Conservation (phyloP, 225 moss, liverwort and hornwort genomes). For the Physcomitrium patens region DNA sequence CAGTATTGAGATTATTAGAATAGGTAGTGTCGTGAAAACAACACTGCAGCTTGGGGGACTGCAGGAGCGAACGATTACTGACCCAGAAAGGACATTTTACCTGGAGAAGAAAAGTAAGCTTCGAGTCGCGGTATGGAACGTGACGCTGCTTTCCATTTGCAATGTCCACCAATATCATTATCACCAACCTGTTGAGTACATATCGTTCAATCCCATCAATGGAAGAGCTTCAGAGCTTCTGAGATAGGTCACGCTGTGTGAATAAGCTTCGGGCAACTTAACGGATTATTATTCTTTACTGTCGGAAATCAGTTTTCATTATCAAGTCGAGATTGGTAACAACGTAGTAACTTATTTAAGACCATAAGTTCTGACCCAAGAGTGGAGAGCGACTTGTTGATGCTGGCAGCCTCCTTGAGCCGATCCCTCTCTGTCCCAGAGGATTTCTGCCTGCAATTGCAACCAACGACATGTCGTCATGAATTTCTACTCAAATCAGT, state of each 20-base stretch:
- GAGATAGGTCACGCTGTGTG: too few species aligned
- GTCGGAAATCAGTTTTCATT: too few species aligned
- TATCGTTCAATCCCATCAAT: slow-evolving; percentile 23
- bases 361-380: slow-evolving; percentile 44
- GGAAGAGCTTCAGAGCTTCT: not conserved
- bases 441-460: slow-evolving; percentile 47
- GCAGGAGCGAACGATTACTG: too few species aligned
- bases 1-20: not conserved
- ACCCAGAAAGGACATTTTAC: not conserved
- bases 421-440: slow-evolving; percentile 58
- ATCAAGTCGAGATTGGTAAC: too few species aligned
- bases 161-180: slow-evolving; percentile 54
- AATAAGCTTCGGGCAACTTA: too few species aligned
- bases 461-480: not conserved
- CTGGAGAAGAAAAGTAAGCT: slow-evolving; percentile 64
- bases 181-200: slow-evolving; percentile 47
- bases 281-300: too few species aligned
- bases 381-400: slow-evolving; percentile 60
- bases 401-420: slow-evolving; percentile 60
- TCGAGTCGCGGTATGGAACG: slow-evolving; percentile 60
- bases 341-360: not conserved
- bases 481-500: not conserved
- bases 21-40: not conserved
- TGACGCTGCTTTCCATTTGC: slow-evolving; percentile 61
- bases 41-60: too few species aligned